Base-by-base conservation (phyloP, 2,329 filamentous ascomycete species). In the Metarhizium brunneum region DNA sequence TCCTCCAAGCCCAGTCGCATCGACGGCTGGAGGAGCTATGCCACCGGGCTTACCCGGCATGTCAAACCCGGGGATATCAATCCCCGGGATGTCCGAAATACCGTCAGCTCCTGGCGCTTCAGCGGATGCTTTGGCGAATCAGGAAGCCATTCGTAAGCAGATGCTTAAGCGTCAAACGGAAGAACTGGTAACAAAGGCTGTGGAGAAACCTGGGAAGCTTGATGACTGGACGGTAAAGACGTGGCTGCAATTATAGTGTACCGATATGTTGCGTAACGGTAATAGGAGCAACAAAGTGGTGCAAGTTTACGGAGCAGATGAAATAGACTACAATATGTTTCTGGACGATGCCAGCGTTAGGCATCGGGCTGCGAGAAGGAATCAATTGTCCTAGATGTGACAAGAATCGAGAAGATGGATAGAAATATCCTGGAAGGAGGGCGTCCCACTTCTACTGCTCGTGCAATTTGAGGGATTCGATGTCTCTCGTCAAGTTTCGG, bases 221-320 rank as follows among this genome's bases (percentile, higher is more conserved):
- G 58, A 60, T 18, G 57, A 58, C 16, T 60, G 58, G 58, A 60
- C 58, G 14, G 55, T 60, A 10, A 55, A 54, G 45, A 53, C 51
- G 14, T 58, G 55, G 57, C 16, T 60, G 36, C 58, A 58, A 35
- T 47, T 58, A 32, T 52, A 51, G 20, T 11, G 16, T 11, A 14
- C 11, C 7, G 18, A 45, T 5, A 35, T 35, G 32, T 4, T 35
- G 6, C 32, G 32, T 16, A 13, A 40, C 13, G 38, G 3, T 36
- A 40, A 5, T 40, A 40, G 38, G 25, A 25, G 25, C 4, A 25
- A 25, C 25, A 25, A 25, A 25, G 25, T 25, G 25, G 4, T 25
- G 25, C 25, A 25, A 25, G 25, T 25, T 25, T 25, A 4, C 25
- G 25, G 25, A 25, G 25, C 25, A 25, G 25, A 25, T 25, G 25